Percentiles rank a stretch among this genome's conserved stretches.
Evolutionary conservation across 129 eudicot genomes (phyloP).

Genomic region (sunflower (Helianthus annuus)): HanXRQr2.0-SUNRISE NC_035446.2:147615063-147615562

Average conservation of each 20-base stretch:
- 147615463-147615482: conserved; percentile 51
- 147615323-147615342: conserved; percentile 54
- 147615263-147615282: conserved; percentile 43
- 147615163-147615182: conserved; percentile 32
- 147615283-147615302: conserved; percentile 54
- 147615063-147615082: neutral
- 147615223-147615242: conserved; percentile 27
- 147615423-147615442: conserved; percentile 49
- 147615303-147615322: conserved; percentile 54
- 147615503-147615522: conserved; percentile 50
- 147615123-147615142: neutral
- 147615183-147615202: neutral
- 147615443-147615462: conserved; percentile 56
- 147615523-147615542: conserved; percentile 47
- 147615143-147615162: conserved; percentile 17
- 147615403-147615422: conserved; percentile 59
- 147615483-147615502: conserved; percentile 62
- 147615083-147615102: neutral
- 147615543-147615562: conserved; percentile 67
- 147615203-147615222: neutral
- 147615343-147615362: conserved; percentile 60
- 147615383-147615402: conserved; percentile 65
- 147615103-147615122: neutral
- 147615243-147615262: conserved; percentile 50
- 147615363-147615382: conserved; percentile 55